Percentiles rank a stretch among this genome's conserved stretches.
Conservation (phyloP, 345 rosid genomes). For the sweet orange (Citrus sinensis) region DVS_A1.0 CM039164.1:23777501-23778000, state of each 20-base stretch:
- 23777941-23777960: background rate
- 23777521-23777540: conserved; percentile 4
- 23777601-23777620: too few relatives aligned
- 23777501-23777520: background rate
- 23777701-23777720: background rate
- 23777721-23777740: background rate
- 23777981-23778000: background rate
- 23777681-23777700: background rate
- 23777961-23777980: background rate
- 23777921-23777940: too few relatives aligned
- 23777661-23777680: background rate
- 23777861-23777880: background rate
- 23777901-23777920: too few relatives aligned
- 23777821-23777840: background rate
- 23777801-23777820: background rate
- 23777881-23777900: background rate
- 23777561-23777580: background rate
- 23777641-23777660: background rate
- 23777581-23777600: background rate
- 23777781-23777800: background rate
- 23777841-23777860: background rate
- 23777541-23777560: background rate
- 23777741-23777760: conserved; percentile 1
- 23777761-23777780: background rate
- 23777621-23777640: too few relatives aligned